phyloP scores from a whole-genome alignment of 1,139 yeast genomes.

The Pneumocystis murina region DNA sequence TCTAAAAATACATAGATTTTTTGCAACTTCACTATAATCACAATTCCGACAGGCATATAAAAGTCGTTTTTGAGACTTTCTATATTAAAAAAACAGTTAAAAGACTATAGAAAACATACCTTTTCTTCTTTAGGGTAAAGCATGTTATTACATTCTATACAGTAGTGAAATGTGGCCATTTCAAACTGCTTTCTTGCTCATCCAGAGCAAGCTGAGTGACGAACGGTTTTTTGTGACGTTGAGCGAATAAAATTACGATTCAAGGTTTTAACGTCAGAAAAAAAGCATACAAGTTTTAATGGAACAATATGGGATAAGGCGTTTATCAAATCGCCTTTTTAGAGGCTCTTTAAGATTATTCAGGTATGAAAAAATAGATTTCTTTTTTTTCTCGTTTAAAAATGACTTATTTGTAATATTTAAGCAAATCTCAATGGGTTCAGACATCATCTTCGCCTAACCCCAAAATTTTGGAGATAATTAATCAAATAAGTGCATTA shows the following conservation, averaged over 20 bases:
- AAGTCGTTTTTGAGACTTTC: constrained; percentile 34
- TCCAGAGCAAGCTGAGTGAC: neutral
- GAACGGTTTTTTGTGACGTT: neutral
- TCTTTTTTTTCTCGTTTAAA: neutral
- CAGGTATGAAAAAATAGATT: neutral
- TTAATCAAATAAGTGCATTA: constrained; percentile 76
- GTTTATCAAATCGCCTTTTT: neutral
- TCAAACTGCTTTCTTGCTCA: neutral
- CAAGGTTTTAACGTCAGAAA: neutral
- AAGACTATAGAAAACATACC: constrained; percentile 17
- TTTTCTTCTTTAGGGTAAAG: constrained; percentile 96
- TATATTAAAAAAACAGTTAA: neutral
- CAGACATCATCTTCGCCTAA: neutral
- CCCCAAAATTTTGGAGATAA: constrained; percentile 80
- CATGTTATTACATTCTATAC: constrained; percentile 60
- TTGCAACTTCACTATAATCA: constrained; percentile 84
- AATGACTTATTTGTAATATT: neutral
- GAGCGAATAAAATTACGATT: neutral
- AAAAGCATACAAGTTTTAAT: neutral
- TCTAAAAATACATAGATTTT: constrained; percentile 74
- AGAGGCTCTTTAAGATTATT: neutral
- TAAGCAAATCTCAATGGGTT: neutral
- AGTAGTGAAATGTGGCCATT: constrained; percentile 10
- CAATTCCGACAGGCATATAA: constrained; percentile 92
- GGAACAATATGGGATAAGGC: neutral